Conservation (phyloP, 2,329 filamentous ascomycete genomes). For the Aspergillus nomiae region DNA sequence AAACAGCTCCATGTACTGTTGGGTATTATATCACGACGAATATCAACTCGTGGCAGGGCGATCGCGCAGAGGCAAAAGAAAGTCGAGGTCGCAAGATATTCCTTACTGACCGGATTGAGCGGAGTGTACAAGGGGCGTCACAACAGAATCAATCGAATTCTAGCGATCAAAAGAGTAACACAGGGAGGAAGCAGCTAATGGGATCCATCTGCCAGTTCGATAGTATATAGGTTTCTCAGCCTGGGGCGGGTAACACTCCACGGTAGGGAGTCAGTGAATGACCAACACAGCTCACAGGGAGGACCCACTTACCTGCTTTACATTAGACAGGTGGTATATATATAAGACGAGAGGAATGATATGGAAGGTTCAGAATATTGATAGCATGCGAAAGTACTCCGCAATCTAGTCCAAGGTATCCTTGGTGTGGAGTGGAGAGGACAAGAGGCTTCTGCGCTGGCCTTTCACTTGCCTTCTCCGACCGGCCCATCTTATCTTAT, state of each 20-base stretch:
- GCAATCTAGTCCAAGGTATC: not conserved
- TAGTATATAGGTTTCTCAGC: slow-evolving; percentile 16
- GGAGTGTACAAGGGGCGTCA: slow-evolving; percentile 5
- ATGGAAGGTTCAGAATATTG: not conserved
- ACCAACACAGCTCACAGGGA: slow-evolving; percentile 6
- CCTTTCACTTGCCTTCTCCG: slow-evolving; percentile 16
- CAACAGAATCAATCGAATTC: slow-evolving; percentile 7
- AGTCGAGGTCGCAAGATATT: not conserved
- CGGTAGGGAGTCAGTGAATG: slow-evolving; percentile 22
- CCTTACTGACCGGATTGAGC: not conserved
- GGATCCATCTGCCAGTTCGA: slow-evolving; percentile 12
- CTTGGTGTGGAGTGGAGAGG: slow-evolving; percentile 2
- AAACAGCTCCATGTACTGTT: slow-evolving; percentile 11
- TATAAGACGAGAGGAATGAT: slow-evolving; percentile 3
- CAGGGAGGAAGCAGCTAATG: not conserved
- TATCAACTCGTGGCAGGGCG: not conserved
- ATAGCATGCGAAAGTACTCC: slow-evolving; percentile 7
- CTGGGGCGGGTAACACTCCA: slow-evolving; percentile 14
- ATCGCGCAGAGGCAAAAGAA: not conserved
- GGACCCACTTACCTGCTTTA: slow-evolving; percentile 13
- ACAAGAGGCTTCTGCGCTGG: slow-evolving; percentile 23
- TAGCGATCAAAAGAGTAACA: slow-evolving; percentile 8
- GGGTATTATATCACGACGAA: not conserved
- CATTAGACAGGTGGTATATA: slow-evolving; percentile 7
- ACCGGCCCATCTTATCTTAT: slow-evolving; percentile 35